phyloP scores from a whole-genome alignment of 83 land plant genomes.

The Isoetes engelmannii region DNA sequence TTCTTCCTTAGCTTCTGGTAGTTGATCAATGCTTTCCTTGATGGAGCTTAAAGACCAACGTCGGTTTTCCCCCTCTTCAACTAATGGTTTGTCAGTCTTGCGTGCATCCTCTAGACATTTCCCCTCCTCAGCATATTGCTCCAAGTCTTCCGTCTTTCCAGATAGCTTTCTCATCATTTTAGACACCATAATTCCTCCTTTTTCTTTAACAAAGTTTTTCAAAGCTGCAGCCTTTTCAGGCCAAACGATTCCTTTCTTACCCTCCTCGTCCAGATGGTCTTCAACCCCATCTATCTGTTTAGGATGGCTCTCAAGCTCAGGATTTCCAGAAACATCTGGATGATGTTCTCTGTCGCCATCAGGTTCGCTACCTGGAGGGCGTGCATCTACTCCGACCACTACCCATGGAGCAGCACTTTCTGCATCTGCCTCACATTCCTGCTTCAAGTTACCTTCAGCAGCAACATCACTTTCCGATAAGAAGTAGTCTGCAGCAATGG shows the following conservation, averaged over 20 bases:
- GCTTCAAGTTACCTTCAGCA: too few relatives aligned
- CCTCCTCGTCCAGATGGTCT: not conserved
- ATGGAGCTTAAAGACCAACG: conserved; percentile 45
- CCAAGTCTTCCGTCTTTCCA: conserved; percentile 33
- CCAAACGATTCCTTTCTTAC: conserved; percentile 37
- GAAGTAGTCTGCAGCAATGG: too few relatives aligned
- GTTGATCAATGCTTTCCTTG: conserved; percentile 6
- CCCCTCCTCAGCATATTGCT: conserved; percentile 22
- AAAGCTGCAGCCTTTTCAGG: conserved; percentile 70
- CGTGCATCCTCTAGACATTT: conserved; percentile 19
- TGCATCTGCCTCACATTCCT: too few relatives aligned
- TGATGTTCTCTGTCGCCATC: too few relatives aligned
- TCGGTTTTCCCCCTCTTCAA: conserved; percentile 28
- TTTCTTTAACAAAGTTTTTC: conserved; percentile 55
- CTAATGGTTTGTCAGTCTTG: conserved; percentile 3
- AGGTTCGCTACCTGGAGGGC: too few relatives aligned
- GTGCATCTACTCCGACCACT: too few relatives aligned
- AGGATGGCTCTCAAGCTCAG: too few relatives aligned
- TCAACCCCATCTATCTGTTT: too few relatives aligned
- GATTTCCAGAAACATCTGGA: too few relatives aligned
- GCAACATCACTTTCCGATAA: too few relatives aligned
- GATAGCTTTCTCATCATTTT: conserved; percentile 58
- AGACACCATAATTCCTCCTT: conserved; percentile 47
- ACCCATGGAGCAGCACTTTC: too few relatives aligned
- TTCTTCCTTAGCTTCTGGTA: not conserved